Evolutionary conservation across 2,329 filamentous ascomycete genomes (phyloP).

Genomic region (Atkinsonella hypoxylon): DNA sequence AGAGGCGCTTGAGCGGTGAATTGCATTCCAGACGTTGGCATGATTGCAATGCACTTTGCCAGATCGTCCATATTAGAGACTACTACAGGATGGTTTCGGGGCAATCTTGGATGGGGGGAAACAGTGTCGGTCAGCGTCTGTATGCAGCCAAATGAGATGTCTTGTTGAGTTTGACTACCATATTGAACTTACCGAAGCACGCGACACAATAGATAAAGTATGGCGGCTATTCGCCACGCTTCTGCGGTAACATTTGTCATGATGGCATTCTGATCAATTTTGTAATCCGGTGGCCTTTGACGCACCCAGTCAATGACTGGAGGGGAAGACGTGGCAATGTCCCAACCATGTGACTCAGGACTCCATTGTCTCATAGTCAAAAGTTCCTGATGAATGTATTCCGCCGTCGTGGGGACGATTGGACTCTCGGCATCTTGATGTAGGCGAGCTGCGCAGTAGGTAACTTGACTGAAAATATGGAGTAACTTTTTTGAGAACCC

Average conservation of each 20-base stretch:
- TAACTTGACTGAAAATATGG: constrained; percentile 25
- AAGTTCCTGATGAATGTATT: constrained; percentile 17
- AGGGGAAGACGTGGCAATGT: constrained; percentile 7
- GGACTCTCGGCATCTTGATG: constrained; percentile 20
- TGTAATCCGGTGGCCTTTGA: constrained; percentile 10
- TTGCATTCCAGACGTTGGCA: constrained; percentile 28
- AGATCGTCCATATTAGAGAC: constrained; percentile 20
- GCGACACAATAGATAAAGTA: constrained; percentile 28
- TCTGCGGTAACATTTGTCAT: constrained; percentile 31
- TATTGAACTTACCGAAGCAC: constrained; percentile 19
- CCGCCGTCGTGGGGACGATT: constrained; percentile 20
- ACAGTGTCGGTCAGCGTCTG: constrained; percentile 1
- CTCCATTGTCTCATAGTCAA: constrained; percentile 24
- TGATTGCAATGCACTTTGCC: constrained; percentile 25
- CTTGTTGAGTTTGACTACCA: too few species aligned
- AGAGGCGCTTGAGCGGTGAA: constrained; percentile 31
- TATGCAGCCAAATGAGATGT: neutral
- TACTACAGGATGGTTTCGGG: constrained; percentile 24
- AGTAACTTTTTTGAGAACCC: constrained; percentile 29
- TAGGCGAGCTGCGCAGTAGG: constrained; percentile 23
- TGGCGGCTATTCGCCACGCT: constrained; percentile 27
- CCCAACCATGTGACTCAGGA: constrained; percentile 16
- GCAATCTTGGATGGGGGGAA: constrained; percentile 15
- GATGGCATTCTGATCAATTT: constrained; percentile 16
- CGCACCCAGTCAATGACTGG: constrained; percentile 20